Base-by-base conservation (phyloP, 306 rosid genomes). In the Castanea mollissima region DNA sequence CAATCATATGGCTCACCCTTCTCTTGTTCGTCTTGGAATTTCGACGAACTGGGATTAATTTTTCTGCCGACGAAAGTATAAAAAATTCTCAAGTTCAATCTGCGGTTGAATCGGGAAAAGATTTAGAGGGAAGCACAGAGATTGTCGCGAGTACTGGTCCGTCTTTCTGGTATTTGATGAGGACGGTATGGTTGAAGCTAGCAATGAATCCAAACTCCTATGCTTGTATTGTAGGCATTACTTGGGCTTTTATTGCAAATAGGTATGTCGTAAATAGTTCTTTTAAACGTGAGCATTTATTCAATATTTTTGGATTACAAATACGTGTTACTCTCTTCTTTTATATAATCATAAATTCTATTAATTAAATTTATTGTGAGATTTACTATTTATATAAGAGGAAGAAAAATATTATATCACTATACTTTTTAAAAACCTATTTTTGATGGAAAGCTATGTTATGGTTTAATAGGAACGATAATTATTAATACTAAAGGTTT, bases 191-290 rank as follows among this genome's bases (percentile, higher is more conserved):
- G 96, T 27, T 85, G 6, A 95, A 93, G 69, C 85, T 95, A 74
- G 86, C 86, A 4, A 73, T 75, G 79, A 95, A 95, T 70, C 99
- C 99, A 51, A 95, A 95, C 84, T 83, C 97, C 0, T 95, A 95
- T 68, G 96, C 91, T 3, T 94, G 96, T 86, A 86, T 87, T 5
- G 19, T 93, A 46, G 99, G 99, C 35, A 74, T 95, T 62, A 67
- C 90, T 12, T 95, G 98, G 98, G 97, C 97, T 55, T 89, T 90
- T 73, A 82, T 95, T 54, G 82, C 98, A 23, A 90, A 78, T 79
- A 94, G 98, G 98, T 93, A 69, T 0, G 20, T 4, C 12, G 16
- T 12, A 41, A 16, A 64, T 16, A 51, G 21, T 23, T 14, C 0
- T 3, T 55, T 52, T 73, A 38, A 38, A 38, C 11, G 46, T 38